Base-by-base conservation (phyloP, 495 filamentous ascomycete species). In the Patellaria atrata region DNA sequence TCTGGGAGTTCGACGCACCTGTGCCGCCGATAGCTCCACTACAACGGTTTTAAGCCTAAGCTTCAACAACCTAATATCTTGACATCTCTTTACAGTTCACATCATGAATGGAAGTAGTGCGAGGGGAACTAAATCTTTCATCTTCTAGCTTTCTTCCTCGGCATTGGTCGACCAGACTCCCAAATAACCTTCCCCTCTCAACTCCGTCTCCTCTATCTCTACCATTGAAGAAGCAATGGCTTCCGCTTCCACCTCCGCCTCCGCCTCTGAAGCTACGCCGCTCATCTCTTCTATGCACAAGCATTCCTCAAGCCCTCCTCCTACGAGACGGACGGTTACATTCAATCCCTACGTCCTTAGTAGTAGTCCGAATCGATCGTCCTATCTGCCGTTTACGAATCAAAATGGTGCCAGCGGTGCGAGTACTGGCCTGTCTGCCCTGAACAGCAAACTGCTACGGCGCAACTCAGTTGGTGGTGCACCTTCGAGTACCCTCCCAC, bases 401-500 rank as follows among this genome's bases (percentile, higher is more conserved):
- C 21, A 24, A 37, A 2, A 15, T 25, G 8, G 46, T 30, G 44
- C 61, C 23, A 58, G 57, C 25, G 63, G 65, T 12, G 76, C 69
- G 48, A 49, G 30, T 42, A 77, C 75, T 15, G 75, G 82, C 62
- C 70, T 93, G 12, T 82, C 85, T 1, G 69, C 78, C 2, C 58
- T 94, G 45, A 92, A 93, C 53, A 83, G 63, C 66, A 89, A 81
- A 56, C 75, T 94, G 28, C 77, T 81, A 15, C 65, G 85, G 46
- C 70, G 84, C 33, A 85, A 93, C 47, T 87, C 81, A 55, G 73
- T 81, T 50, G 77, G 79, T 19, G 70, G 82, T 38, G 67, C 75
- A 5, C 57, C 65, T 6, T 52, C 57, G 19, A 40, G 66, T 4
- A 49, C 50, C 14, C 57, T 63, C 6, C 52, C 65, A 1, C 61